Base-by-base conservation (phyloP, 2,329 filamentous ascomycete genomes). In the Monilinia fructicola region DNA sequence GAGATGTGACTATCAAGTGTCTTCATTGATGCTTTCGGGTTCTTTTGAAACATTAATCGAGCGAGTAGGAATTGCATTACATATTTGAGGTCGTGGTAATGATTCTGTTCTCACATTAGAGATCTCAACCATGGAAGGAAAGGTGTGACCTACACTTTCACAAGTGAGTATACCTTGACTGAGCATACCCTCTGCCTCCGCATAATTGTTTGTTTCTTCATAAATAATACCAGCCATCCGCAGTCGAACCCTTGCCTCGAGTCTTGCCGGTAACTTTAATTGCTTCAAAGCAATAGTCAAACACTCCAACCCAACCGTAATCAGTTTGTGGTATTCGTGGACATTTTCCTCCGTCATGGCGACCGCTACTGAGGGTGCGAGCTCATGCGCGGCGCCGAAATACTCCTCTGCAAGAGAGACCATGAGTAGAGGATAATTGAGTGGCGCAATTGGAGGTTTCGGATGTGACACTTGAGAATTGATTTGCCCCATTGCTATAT, bases 341-440 rank as follows among this genome's bases (percentile, higher is more conserved):
- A 90, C 75, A 50, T 83, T 70, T n/a, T 68, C 60, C 35, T 83
- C 78, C 64, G 84, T 81, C 63, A 84, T 81, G 2, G 82, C 79
- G 23, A 79, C 78, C 23, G 84, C 82, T 2, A 87, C 77, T 1
- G 78, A 72, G 3, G 82, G 78, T 1, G 82, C 82, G 67, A 86
- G 81, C 2, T 78, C 77, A 68, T 88, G 85, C 21, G 91, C 91
- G 64, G 87, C 87, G 35, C 80, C 79, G 63, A 93, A 86, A 72
- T 90, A 92, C 71, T 94, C 90, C 72, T 94, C 90, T 2, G 90
- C 90, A 18, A 92, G 81, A n/a, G 84, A 85, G 10, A 92, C 80
- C 67, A 93, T 80, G 11, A 93, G 70, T 54, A 66, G 71, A 14
- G 71, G 69, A 28, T 63, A 68, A 59, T 76, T 72, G 14, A 68